Evolutionary conservation across 306 rosid genomes (phyloP).

Genomic region (Sicyos baderoa): DNA sequence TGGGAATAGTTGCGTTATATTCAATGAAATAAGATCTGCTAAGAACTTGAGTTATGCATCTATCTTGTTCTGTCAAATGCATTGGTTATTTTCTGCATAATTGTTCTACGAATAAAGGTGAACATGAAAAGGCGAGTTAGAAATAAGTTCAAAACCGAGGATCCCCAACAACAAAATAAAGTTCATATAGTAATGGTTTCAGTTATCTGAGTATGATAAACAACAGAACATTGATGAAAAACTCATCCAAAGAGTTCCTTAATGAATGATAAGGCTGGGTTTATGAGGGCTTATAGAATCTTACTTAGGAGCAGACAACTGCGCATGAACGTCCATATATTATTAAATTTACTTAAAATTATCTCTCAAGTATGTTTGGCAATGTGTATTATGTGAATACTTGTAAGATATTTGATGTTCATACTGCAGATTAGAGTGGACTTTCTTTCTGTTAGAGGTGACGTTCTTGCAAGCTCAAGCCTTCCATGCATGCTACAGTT

Average conservation of each 20-base stretch:
- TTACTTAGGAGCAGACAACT: background rate
- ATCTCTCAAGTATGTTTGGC: background rate
- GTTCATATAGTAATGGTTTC: background rate
- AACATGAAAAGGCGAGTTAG: background rate
- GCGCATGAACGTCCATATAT: background rate
- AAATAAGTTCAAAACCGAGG: background rate
- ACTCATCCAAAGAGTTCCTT: background rate
- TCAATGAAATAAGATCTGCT: background rate
- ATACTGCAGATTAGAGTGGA: conserved; percentile 49
- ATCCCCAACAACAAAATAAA: background rate
- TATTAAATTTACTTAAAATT: background rate
- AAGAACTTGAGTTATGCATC: background rate
- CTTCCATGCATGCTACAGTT: conserved; percentile 70
- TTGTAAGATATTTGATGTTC: conserved; percentile 4
- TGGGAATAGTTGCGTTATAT: background rate
- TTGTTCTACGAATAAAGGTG: background rate
- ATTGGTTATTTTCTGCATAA: background rate
- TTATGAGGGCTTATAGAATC: background rate
- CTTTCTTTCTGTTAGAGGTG: conserved; percentile 45
- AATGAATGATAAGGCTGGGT: background rate
- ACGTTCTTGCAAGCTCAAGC: conserved; percentile 55
- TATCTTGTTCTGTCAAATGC: background rate
- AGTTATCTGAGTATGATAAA: background rate
- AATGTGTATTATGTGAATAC: background rate
- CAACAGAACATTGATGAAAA: background rate